phyloP scores from a whole-genome alignment of 257 asterid species.

The Solanum chaucha region DNA sequence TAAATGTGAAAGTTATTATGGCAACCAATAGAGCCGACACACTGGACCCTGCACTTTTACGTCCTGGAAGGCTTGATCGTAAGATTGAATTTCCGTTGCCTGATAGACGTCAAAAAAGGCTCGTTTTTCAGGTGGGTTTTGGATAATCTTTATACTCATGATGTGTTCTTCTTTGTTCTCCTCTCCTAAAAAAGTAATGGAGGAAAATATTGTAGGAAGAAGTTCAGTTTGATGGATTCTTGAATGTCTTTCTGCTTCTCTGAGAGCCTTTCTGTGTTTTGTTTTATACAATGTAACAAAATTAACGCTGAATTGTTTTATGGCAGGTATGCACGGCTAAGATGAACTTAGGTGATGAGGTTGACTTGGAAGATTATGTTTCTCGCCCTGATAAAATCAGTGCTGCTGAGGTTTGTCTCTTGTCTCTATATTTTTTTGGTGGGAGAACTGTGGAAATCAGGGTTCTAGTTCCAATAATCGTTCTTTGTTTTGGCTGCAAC shows the following conservation, averaged over 20 bases:
- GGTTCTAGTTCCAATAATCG: background rate
- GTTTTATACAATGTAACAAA: background rate
- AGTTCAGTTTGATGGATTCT: background rate
- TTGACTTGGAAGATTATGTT: conserved; percentile 83
- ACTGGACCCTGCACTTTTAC: conserved; percentile 81
- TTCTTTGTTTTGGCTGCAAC: background rate
- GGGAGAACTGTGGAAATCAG: background rate
- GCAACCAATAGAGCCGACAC: conserved; percentile 90
- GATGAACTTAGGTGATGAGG: conserved; percentile 79
- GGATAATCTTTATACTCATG: background rate
- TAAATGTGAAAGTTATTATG: conserved; percentile 85
- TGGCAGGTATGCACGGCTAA: conserved; percentile 79
- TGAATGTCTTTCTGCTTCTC: background rate
- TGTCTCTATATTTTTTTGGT: background rate
- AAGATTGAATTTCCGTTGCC: conserved; percentile 90
- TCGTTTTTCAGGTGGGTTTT: conserved; percentile 64
- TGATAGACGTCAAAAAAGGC: conserved; percentile 86
- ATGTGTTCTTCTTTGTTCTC: background rate
- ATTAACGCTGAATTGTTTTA: background rate
- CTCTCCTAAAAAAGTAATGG: background rate
- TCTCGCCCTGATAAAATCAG: conserved; percentile 90
- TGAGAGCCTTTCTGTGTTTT: background rate
- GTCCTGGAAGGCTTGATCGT: conserved; percentile 93
- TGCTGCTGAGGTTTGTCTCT: conserved; percentile 76
- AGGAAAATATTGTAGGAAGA: background rate